Percentiles rank a stretch among this genome's conserved stretches.
Conservation (phyloP, 2,329 filamentous ascomycete species). For the Alternaria ventricosa region DNA sequence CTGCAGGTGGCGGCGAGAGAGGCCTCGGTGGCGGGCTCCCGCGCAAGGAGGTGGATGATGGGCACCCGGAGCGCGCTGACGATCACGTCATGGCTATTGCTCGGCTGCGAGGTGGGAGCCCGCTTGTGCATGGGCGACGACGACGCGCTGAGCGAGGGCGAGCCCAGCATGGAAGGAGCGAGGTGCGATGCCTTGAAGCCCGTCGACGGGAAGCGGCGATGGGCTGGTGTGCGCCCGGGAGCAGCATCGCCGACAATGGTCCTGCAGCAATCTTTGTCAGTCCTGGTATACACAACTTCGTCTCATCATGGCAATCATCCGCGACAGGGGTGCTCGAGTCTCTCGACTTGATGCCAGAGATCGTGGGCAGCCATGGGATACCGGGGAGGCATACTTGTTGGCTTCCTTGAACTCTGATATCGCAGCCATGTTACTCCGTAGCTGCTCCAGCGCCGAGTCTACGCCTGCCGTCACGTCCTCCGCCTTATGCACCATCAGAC, state of each 20-base stretch:
- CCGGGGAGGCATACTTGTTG: conserved; percentile 57
- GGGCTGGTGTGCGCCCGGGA: conserved; percentile 40
- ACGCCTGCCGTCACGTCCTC: conserved; percentile 62
- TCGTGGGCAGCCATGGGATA: conserved; percentile 29
- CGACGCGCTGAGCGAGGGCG: conserved; percentile 48
- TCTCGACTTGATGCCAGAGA: conserved; percentile 25
- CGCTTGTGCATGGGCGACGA: conserved; percentile 45
- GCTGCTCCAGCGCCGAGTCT: conserved; percentile 65
- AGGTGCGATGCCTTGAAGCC: conserved; percentile 46
- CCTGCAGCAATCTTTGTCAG: conserved; percentile 43
- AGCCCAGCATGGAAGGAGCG: conserved; percentile 46
- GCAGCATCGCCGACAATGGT: conserved; percentile 46
- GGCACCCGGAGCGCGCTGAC: conserved; percentile 53
- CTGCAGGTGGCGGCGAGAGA: conserved; percentile 42
- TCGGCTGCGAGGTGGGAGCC: conserved; percentile 53
- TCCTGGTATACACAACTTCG: conserved; percentile 24
- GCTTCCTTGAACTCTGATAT: conserved; percentile 67
- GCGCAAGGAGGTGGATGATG: conserved; percentile 62
- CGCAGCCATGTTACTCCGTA: conserved; percentile 66
- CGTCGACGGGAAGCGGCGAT: conserved; percentile 47
- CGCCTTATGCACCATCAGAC: conserved; percentile 61
- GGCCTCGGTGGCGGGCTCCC: conserved; percentile 39
- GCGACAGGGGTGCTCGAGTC: conserved; percentile 18
- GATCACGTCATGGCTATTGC: conserved; percentile 38
- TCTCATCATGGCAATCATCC: conserved; percentile 4